Percentiles rank a stretch among this genome's conserved stretches.
Evolutionary conservation across 1,284 basidiomycete genomes (phyloP).

Genomic region (Sanghuangporus sanghuang): DNA sequence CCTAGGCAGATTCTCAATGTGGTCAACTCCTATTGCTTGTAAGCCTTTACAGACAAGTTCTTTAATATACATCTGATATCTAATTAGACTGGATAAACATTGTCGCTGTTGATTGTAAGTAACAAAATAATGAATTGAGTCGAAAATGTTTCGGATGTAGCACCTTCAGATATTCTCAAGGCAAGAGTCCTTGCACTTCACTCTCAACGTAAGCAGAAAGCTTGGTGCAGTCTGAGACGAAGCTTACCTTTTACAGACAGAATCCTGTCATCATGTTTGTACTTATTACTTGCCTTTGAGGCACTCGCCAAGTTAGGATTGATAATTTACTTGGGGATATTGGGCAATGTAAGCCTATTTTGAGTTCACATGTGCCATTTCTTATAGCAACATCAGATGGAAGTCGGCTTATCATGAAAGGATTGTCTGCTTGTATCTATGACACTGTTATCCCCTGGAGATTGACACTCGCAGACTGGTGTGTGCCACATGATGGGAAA

Average conservation of each 20-base stretch:
- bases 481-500: background rate
- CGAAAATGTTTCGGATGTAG: background rate
- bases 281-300: background rate
- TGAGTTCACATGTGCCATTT: too few relatives aligned
- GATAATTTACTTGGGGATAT: too few relatives aligned
- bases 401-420: too few relatives aligned
- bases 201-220: background rate
- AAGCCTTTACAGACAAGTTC: background rate
- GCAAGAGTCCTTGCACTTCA: background rate
- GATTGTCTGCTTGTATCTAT: too few relatives aligned
- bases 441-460: background rate
- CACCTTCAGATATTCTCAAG: background rate
- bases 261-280: background rate
- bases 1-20: background rate
- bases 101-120: background rate
- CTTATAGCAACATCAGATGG: too few relatives aligned
- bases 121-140: background rate
- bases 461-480: background rate
- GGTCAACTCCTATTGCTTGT: background rate
- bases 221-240: background rate
- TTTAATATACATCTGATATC: background rate
- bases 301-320: too few relatives aligned
- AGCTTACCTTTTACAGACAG: background rate
- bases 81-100: background rate
- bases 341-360: too few relatives aligned